Conservation (phyloP, 2,329 filamentous ascomycete genomes). For the Aspergillus tamarii region DNA sequence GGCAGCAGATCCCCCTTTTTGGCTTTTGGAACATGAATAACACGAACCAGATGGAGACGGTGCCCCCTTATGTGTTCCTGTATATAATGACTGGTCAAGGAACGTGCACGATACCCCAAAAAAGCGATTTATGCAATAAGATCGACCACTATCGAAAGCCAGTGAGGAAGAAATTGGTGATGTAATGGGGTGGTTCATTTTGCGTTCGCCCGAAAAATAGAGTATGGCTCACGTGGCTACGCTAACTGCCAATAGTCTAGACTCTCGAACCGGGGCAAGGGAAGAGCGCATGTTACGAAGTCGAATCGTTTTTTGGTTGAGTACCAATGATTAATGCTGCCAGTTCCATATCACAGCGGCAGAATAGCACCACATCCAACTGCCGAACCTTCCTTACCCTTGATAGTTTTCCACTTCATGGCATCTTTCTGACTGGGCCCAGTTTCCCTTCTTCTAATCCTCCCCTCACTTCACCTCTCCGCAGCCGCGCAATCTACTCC, state of each 20-base stretch:
- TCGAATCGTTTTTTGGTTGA: background rate
- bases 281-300: background rate
- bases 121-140: background rate
- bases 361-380: background rate
- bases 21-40: background rate
- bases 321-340: background rate
- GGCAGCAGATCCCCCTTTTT: constrained; percentile 3
- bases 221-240: background rate
- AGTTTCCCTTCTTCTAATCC: background rate
- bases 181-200: background rate
- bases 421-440: background rate
- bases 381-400: background rate
- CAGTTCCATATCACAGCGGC: background rate
- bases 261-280: constrained; percentile 3
- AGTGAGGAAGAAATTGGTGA: background rate
- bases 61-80: background rate
- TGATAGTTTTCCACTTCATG: background rate
- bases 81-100: background rate
- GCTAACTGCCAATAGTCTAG: background rate
- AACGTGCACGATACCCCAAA: background rate
- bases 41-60: background rate
- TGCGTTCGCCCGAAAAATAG: background rate
- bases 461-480: background rate
- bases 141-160: background rate
- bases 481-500: constrained; percentile 26